Percentiles rank a stretch among this genome's conserved stretches.
Conservation (phyloP, 495 filamentous ascomycete genomes). For the Penicillium roqueforti region DNA sequence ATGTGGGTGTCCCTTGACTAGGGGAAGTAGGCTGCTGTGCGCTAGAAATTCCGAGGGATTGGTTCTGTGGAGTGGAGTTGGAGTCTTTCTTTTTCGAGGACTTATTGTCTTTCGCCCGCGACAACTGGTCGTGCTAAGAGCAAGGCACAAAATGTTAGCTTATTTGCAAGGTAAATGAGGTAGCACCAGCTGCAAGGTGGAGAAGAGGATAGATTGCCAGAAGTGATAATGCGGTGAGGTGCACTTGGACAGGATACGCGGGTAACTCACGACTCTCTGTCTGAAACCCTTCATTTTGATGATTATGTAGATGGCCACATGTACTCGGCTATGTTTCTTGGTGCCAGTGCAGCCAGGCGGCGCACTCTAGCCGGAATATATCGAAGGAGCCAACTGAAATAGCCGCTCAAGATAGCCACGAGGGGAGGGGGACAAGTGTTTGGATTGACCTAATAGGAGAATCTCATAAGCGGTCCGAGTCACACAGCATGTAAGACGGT, state of each 20-base stretch:
- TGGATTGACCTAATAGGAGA: conserved; percentile 32
- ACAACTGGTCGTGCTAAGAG: conserved; percentile 76
- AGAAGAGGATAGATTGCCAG: conserved; percentile 10
- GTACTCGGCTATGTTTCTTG: conserved; percentile 32
- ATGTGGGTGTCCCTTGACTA: conserved; percentile 68
- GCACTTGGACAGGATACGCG: conserved; percentile 7
- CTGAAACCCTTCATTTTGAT: conserved; percentile 93
- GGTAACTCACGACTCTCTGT: conserved; percentile 86
- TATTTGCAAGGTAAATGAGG: conserved; percentile 2
- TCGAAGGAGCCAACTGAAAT: conserved; percentile 18
- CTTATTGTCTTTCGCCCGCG: conserved; percentile 90
- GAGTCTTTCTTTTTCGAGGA: conserved; percentile 91
- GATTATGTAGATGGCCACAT: conserved; percentile 35
- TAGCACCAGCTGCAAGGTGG: conserved; percentile 13
- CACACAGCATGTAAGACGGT: conserved; percentile 7
- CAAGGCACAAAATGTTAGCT: conserved; percentile 35
- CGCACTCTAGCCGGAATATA: conserved; percentile 40
- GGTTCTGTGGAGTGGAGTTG: conserved; percentile 64
- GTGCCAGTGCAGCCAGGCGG: conserved; percentile 40
- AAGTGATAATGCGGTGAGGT: conserved; percentile 19
- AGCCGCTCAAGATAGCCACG: conserved; percentile 26
- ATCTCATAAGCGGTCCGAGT: conserved; percentile 30
- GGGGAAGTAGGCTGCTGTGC: conserved; percentile 60
- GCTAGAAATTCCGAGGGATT: conserved; percentile 34
- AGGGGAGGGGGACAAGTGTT: conserved; percentile 26